Percentiles rank a stretch among this genome's conserved stretches.
Evolutionary conservation across 106 monocot genomes (phyloP).

Genomic region (Dendrobium chrysotoxum): DNA sequence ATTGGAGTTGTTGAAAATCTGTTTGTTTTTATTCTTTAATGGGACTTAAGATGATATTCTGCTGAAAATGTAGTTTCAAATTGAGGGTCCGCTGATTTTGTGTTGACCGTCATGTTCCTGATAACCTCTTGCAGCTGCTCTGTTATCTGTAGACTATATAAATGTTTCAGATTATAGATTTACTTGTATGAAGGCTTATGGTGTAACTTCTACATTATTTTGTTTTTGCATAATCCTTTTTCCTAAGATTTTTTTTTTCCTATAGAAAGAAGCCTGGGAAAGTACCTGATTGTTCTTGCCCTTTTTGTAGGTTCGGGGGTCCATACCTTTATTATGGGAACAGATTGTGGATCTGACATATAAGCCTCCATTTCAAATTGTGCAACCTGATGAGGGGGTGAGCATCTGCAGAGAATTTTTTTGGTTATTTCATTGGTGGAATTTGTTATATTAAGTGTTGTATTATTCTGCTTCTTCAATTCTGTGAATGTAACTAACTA

Average conservation of each 20-base stretch:
- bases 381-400: constrained; percentile 83
- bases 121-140: neutral
- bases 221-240: neutral
- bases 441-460: neutral
- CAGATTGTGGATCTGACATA: constrained; percentile 98
- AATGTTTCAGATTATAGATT: neutral
- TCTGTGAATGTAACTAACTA: neutral
- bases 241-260: neutral
- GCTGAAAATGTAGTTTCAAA: neutral
- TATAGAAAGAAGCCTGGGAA: neutral
- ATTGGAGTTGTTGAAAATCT: neutral
- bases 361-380: constrained; percentile 83
- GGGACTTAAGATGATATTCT: neutral
- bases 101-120: neutral
- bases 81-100: neutral
- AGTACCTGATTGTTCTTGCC: neutral
- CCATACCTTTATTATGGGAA: constrained; percentile 96
- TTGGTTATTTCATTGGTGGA: neutral
- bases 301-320: constrained; percentile 65
- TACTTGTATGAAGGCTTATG: neutral
- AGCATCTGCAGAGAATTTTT: constrained; percentile 5
- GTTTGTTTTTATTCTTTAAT: neutral
- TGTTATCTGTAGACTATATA: neutral
- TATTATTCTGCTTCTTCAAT: neutral
- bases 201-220: neutral